A percentile compares a stretch with the other conserved stretches of the same genome.
phyloP scores from a whole-genome alignment of 2,329 filamentous ascomycete genomes.

The Aulographum hederae region DNA sequence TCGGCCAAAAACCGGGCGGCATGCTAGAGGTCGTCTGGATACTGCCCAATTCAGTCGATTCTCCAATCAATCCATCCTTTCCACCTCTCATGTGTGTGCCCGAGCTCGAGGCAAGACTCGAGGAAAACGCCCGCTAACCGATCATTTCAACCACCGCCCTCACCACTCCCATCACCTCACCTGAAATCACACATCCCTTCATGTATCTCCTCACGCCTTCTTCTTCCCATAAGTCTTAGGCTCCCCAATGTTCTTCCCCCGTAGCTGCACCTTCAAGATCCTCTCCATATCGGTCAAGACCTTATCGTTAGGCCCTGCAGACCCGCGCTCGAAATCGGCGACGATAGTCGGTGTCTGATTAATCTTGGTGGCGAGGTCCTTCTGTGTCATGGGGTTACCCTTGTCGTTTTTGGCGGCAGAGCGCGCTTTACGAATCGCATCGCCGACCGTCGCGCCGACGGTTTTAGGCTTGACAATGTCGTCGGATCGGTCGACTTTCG shows the following conservation, averaged over 20 bases:
- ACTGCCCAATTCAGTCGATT: no score
- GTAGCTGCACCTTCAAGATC: slow-evolving; percentile 72
- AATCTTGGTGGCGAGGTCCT: slow-evolving; percentile 68
- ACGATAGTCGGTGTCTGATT: slow-evolving; percentile 70
- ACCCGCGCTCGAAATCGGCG: slow-evolving; percentile 70
- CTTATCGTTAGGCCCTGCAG: slow-evolving; percentile 67
- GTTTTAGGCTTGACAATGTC: slow-evolving; percentile 97
- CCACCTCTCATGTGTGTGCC: no score
- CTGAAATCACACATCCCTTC: no score
- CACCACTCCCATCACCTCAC: no score
- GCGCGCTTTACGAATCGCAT: slow-evolving; percentile 65
- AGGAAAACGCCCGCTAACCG: no score
- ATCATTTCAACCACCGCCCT: no score
- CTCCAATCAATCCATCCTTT: no score
- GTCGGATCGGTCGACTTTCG: slow-evolving; percentile 93
- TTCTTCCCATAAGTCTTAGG: slow-evolving; percentile 67
- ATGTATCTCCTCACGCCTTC: slow-evolving; percentile 29
- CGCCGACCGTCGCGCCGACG: slow-evolving; percentile 55
- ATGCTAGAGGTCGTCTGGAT: no score
- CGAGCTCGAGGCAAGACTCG: no score
- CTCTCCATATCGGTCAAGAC: slow-evolving; percentile 61
- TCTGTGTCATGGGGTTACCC: slow-evolving; percentile 64
- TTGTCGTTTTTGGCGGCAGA: slow-evolving; percentile 67
- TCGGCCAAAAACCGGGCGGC: no score
- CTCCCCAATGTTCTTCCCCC: slow-evolving; percentile 69